Evolutionary conservation across 345 rosid genomes (phyloP).

Genomic region (Chamaenerion angustifolium): DNA sequence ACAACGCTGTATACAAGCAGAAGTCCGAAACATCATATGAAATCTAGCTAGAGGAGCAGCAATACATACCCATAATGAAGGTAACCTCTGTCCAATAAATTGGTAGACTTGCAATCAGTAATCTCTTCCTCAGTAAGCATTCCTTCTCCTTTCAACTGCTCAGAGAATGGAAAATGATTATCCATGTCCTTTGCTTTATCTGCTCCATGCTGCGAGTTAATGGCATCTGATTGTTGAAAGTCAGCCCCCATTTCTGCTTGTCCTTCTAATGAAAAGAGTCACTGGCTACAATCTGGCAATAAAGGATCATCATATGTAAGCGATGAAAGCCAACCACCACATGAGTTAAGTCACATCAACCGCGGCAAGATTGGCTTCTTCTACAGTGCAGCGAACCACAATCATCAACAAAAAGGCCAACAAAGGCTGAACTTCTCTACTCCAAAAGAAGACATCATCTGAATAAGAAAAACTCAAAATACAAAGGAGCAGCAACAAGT

Average conservation of each 20-base stretch:
- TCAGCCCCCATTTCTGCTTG: constrained; percentile 27
- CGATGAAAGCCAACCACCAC: no score
- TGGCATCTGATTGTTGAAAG: constrained; percentile 10
- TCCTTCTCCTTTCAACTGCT: constrained; percentile 12
- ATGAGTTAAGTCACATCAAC: constrained; percentile 1
- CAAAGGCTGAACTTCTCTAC: constrained; percentile 48
- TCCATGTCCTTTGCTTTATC: constrained; percentile 9
- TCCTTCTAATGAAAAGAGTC: constrained; percentile 10
- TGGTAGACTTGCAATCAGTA: constrained; percentile 8
- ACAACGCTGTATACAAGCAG: background rate
- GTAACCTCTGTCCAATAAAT: constrained; percentile 30
- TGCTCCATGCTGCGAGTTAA: constrained; percentile 10
- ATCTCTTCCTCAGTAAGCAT: constrained; percentile 7
- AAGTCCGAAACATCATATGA: background rate
- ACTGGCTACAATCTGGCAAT: constrained; percentile 23
- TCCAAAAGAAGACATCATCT: constrained; percentile 48
- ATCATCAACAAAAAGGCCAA: constrained; percentile 54
- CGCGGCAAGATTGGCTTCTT: constrained; percentile 38
- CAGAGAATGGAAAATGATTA: constrained; percentile 6
- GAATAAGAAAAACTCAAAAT: constrained; percentile 30
- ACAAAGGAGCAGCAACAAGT: constrained; percentile 26
- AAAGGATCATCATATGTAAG: constrained; percentile 3
- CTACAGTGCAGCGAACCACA: constrained; percentile 46
- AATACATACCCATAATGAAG: constrained; percentile 56
- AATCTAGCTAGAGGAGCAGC: background rate